Evolutionary conservation across 2,329 filamentous ascomycete species (phyloP), one percentile per base, ranked within the genome.

Genomic region (Anthostomella pinea): DNA sequence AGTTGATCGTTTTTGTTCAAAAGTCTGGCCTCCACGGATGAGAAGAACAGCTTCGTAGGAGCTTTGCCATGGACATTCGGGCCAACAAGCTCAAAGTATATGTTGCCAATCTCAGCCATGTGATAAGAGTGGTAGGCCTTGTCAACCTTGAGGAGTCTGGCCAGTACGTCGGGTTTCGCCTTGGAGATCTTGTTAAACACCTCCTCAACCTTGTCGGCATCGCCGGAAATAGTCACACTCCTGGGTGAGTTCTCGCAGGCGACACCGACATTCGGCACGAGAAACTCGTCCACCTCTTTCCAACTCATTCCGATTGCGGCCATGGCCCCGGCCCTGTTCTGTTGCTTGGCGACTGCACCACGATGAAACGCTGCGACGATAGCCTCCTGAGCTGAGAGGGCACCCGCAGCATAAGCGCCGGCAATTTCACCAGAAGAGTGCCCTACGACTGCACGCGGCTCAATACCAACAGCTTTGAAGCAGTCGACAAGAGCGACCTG

Each of bases 91-190:
- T 21, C 22, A 6, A 31, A 11, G 22, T 37, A 31, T 8, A 19
- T 4, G 4, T 19, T 16, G 4, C 31, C 26, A 21, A 39, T 30
- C 7, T 30, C 26, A 3, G 17, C 20, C 30, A 38, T 36, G 15
- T 33, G 21, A 4, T 32, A 8, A 3, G 39, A 66, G 38, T 67
- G 63, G 35, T 70, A 71, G 0, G 67, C 68, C 5, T 39, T 61
- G 6, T 36, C 19, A 16, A 35, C 33, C 5, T 8, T 15, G 3
- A 35, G 22, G 16, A 35, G 6, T 10, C 15, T 30, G 5, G 15
- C 19, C 4, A 28, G 19, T 8, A 35, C 16, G 2, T 11, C 27
- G 11, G 16, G 9, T 5, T 5, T 3, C 16, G 30, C 11, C 8
- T 8, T 10, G 24, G 22, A 7, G 14, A 35, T 33, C 10, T 30